phyloP scores from a whole-genome alignment of 2,329 filamentous ascomycete species.

The Cytospora piceicola region DNA sequence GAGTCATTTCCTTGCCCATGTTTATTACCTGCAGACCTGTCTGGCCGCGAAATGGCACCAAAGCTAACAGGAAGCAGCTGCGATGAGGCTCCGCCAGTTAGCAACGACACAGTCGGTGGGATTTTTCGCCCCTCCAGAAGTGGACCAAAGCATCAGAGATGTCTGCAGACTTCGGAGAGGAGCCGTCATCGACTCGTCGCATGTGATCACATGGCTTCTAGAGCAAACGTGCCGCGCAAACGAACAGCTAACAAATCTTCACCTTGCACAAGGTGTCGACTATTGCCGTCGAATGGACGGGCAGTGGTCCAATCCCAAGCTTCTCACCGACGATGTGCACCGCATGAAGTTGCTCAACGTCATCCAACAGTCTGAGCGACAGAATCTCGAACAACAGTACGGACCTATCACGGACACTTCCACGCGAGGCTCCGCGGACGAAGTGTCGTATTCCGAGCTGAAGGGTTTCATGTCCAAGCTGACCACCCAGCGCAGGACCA shows the following conservation, averaged over 20 bases:
- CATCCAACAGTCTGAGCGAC: slow-evolving; percentile 57
- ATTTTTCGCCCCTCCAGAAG: slow-evolving; percentile 63
- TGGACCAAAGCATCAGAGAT: slow-evolving; percentile 63
- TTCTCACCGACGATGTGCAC: slow-evolving; percentile 41
- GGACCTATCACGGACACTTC: slow-evolving; percentile 35
- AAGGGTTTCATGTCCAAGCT: slow-evolving; percentile 41
- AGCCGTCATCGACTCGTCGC: slow-evolving; percentile 45
- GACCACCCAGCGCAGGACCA: slow-evolving; percentile 36
- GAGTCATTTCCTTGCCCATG: too few species aligned
- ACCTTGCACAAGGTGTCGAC: slow-evolving; percentile 62
- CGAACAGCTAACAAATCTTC: slow-evolving; percentile 62
- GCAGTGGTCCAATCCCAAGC: slow-evolving; percentile 45
- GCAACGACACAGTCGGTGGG: slow-evolving; percentile 57
- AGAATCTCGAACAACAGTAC: slow-evolving; percentile 63
- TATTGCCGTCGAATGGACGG: slow-evolving; percentile 62
- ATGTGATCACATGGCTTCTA: slow-evolving; percentile 61
- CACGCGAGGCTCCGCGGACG: slow-evolving; percentile 33
- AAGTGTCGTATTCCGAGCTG: slow-evolving; percentile 29
- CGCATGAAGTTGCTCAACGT: slow-evolving; percentile 47
- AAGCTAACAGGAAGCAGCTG: slow-evolving; percentile 46
- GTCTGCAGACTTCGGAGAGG: slow-evolving; percentile 38
- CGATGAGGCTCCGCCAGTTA: slow-evolving; percentile 67
- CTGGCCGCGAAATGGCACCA: too few species aligned
- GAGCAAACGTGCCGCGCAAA: slow-evolving; percentile 65
- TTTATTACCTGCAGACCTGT: too few species aligned